phyloP scores from a whole-genome alignment of 225 moss, liverwort and hornwort genomes.

The Climacium dendroides region DNA sequence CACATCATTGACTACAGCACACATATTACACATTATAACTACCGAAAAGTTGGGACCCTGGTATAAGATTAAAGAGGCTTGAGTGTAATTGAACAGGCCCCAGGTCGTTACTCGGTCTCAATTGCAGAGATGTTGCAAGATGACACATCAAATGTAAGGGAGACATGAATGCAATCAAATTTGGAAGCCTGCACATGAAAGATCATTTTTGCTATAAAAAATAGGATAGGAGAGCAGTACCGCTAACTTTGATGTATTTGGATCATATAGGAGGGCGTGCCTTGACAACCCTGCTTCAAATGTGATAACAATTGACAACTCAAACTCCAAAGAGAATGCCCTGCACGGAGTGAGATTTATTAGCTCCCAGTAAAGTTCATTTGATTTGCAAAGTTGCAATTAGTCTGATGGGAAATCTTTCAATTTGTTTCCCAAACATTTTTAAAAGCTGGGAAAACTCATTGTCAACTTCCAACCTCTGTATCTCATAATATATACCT shows the following conservation, averaged over 20 bases:
- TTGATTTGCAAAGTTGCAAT: not conserved
- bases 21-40: not conserved
- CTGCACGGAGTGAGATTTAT: constrained; percentile 18
- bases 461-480: not conserved
- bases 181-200: not conserved
- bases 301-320: constrained; percentile 67
- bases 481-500: not conserved
- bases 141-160: not conserved
- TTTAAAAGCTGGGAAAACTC: not conserved
- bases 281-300: constrained; percentile 64
- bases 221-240: constrained; percentile 10
- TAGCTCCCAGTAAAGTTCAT: not conserved
- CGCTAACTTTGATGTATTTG: constrained; percentile 49
- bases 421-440: not conserved
- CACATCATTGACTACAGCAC: not conserved
- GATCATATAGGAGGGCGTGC: constrained; percentile 48
- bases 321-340: constrained; percentile 84
- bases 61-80: not conserved
- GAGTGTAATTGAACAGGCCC: not conserved
- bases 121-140: not conserved
- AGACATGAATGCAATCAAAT: not conserved
- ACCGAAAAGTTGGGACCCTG: not conserved
- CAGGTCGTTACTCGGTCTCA: not conserved
- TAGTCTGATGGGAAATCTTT: not conserved
- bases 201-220: not conserved